Percentiles rank a stretch among this genome's conserved stretches.
Evolutionary conservation across 257 asterid species (phyloP).

Genomic region (Jasminum sambac): DNA sequence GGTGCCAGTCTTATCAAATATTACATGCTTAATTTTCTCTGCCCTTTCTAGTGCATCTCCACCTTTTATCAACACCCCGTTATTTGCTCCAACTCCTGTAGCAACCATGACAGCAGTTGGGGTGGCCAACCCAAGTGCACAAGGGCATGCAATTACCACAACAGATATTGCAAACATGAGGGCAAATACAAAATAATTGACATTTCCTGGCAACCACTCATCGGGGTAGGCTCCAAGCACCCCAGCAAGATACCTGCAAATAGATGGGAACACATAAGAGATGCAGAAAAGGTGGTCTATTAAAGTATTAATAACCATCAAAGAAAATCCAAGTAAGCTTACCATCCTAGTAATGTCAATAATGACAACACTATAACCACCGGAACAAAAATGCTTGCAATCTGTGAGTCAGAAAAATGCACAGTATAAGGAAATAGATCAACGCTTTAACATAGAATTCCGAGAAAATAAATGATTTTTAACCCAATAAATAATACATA

Average conservation of each 20-base stretch:
- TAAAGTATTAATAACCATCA: neutral
- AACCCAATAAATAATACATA: conserved; percentile 14
- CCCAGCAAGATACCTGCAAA: conserved; percentile 81
- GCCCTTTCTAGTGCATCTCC: conserved; percentile 99
- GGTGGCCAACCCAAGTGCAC: conserved; percentile 99
- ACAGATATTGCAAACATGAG: conserved; percentile 97
- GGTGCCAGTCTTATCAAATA: conserved; percentile 97
- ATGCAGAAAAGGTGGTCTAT: neutral
- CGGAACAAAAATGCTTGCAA: conserved; percentile 96
- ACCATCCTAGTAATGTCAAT: conserved; percentile 89
- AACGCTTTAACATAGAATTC: neutral
- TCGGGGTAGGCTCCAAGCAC: conserved; percentile 75
- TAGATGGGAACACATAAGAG: conserved; percentile 7
- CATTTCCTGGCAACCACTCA: conserved; percentile 84
- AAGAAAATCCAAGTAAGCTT: conserved; percentile 30
- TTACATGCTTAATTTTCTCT: conserved; percentile 74
- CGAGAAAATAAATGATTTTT: conserved; percentile 14
- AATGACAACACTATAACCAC: conserved; percentile 65
- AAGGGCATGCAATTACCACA: conserved; percentile 95
- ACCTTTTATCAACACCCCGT: conserved; percentile 96
- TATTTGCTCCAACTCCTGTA: conserved; percentile 97
- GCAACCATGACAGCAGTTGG: conserved; percentile 99
- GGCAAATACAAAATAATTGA: conserved; percentile 83
- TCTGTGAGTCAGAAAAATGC: conserved; percentile 47
- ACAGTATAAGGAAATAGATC: conserved; percentile 25